Percentiles rank a stretch among this genome's conserved stretches.
Conservation (phyloP, 2,329 filamentous ascomycete genomes). For the Scedosporium boydii region DNA sequence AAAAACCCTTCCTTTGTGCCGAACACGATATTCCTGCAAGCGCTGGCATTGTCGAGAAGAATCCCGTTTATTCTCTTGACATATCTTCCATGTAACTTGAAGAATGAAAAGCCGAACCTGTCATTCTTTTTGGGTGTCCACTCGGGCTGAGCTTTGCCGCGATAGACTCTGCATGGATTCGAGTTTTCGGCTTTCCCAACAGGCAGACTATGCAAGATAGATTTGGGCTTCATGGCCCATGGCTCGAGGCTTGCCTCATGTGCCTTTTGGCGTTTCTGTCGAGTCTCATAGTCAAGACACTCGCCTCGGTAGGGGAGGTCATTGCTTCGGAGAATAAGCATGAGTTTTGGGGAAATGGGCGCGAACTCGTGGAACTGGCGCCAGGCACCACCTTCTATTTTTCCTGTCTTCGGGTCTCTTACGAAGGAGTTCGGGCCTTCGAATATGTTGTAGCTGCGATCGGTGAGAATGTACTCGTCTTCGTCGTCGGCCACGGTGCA, state of each 20-base stretch:
- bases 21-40: constrained; percentile 15
- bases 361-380: constrained; percentile 19
- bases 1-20: constrained; percentile 9
- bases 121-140: constrained; percentile 10
- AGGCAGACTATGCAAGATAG: constrained; percentile 13
- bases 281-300: constrained; percentile 8
- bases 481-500: constrained; percentile 14
- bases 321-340: constrained; percentile 16
- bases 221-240: neutral
- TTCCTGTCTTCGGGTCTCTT: constrained; percentile 11
- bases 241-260: neutral
- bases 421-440: constrained; percentile 16
- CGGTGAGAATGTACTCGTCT: constrained; percentile 15
- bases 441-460: constrained; percentile 15
- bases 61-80: constrained; percentile 18
- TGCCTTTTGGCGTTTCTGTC: constrained; percentile 7
- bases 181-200: constrained; percentile 15
- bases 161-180: constrained; percentile 12
- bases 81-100: constrained; percentile 13
- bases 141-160: constrained; percentile 10
- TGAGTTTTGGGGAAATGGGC: constrained; percentile 17
- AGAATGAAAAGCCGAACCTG: constrained; percentile 18
- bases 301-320: constrained; percentile 14
- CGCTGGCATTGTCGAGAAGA: constrained; percentile 15
- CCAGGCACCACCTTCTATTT: neutral